Conservation (phyloP, 1,139 yeast species). For the Taphrina wiesneri region DNA sequence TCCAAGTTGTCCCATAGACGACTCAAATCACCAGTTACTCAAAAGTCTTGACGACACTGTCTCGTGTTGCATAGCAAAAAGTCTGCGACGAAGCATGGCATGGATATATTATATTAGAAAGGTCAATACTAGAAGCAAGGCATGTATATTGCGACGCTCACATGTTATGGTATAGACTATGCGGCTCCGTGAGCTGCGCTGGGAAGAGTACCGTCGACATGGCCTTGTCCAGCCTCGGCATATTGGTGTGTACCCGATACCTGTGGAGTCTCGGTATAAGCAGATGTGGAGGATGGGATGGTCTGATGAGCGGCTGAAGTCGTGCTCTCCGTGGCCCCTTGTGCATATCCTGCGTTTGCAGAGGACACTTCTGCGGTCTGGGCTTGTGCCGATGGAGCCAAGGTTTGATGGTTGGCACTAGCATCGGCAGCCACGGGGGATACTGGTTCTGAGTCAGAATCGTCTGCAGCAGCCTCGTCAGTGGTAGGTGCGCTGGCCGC, state of each 20-base stretch:
- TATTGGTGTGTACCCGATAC: not conserved
- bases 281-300: not conserved
- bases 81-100: not conserved
- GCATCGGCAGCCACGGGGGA: not conserved
- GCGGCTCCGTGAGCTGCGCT: slow-evolving; percentile 20
- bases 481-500: slow-evolving; percentile 39
- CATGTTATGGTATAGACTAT: not conserved
- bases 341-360: not conserved
- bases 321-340: not conserved
- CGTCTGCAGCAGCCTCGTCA: slow-evolving; percentile 17
- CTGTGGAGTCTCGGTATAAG: not conserved
- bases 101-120: no score
- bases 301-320: not conserved
- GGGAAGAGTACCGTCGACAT: not conserved
- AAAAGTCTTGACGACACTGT: no score
- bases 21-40: no score
- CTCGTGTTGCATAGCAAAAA: not conserved
- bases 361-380: not conserved
- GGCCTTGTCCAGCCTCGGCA: not conserved
- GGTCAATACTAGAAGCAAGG: no score
- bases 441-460: slow-evolving; percentile 22
- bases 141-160: not conserved
- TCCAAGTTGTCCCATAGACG: slow-evolving; percentile 67
- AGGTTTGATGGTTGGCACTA: not conserved
- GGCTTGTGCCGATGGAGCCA: not conserved